Evolutionary conservation across 225 moss, liverwort and hornwort genomes (phyloP).

Genomic region (Thuidium tamariscinum): DNA sequence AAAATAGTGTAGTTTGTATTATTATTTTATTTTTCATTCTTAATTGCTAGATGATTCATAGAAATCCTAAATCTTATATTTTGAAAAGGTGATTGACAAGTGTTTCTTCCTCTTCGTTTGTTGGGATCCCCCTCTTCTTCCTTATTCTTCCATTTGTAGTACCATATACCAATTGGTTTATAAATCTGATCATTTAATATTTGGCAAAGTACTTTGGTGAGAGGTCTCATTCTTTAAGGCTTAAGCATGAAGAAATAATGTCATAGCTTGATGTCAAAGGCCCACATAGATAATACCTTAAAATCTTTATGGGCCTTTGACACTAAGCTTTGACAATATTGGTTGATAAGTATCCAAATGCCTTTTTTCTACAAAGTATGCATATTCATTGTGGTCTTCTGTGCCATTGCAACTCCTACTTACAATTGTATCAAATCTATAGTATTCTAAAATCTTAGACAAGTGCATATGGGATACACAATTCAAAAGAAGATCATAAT

Average conservation of each 20-base stretch:
- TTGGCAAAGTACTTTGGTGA: not conserved
- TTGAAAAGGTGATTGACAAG: not conserved
- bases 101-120: not conserved
- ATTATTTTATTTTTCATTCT: not conserved
- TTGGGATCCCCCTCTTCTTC: rapidly evolving
- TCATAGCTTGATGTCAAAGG: too few relatives aligned
- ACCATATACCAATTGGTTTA: not conserved
- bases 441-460: too few relatives aligned
- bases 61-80: not conserved
- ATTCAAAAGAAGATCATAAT: too few relatives aligned
- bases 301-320: too few relatives aligned
- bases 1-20: not conserved
- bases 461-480: too few relatives aligned
- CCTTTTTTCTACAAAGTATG: too few relatives aligned
- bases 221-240: rapidly evolving
- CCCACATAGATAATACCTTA: too few relatives aligned
- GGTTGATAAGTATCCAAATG: too few relatives aligned
- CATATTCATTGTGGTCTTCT: too few relatives aligned
- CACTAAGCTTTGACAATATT: too few relatives aligned
- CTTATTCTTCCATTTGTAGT: not conserved
- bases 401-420: too few relatives aligned
- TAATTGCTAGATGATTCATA: not conserved
- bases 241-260: not conserved
- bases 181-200: not conserved
- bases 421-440: too few relatives aligned